A percentile compares a stretch with the other conserved stretches of the same genome.
Evolutionary conservation across 441 rosid species (phyloP).

Genomic region (Corymbia citriodora): DNA sequence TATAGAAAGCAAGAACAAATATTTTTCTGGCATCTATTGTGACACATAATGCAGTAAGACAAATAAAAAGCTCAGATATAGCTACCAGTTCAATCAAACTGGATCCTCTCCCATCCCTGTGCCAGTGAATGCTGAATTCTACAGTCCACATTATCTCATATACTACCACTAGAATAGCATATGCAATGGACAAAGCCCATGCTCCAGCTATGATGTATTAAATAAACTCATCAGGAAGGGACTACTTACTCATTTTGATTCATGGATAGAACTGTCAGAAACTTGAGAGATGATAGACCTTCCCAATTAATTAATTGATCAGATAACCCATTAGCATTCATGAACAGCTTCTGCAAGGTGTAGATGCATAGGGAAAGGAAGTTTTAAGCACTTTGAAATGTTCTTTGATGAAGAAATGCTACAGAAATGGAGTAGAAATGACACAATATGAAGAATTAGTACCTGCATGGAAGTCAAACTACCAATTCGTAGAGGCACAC

Average conservation of each 20-base stretch:
- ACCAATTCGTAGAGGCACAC: slow-evolving; percentile 44
- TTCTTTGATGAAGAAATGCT: neutral
- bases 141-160: neutral
- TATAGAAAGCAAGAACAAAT: neutral
- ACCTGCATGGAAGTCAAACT: slow-evolving; percentile 55
- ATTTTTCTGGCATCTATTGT: neutral
- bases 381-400: slow-evolving; percentile 1
- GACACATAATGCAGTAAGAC: neutral
- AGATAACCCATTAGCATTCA: slow-evolving; percentile 55
- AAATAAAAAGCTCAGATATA: neutral
- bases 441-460: neutral
- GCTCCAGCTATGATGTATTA: neutral
- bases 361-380: neutral
- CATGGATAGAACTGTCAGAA: slow-evolving; percentile 47
- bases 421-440: neutral
- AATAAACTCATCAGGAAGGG: neutral
- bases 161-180: neutral
- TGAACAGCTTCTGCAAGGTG: slow-evolving; percentile 48
- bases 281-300: slow-evolving; percentile 47
- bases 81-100: neutral
- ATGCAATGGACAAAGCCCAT: neutral
- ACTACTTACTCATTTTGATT: slow-evolving; percentile 60
- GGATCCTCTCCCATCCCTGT: neutral
- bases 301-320: slow-evolving; percentile 69
- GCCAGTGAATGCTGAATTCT: neutral